phyloP scores from a whole-genome alignment of 768 basidiomycete species.

The Multifurca ochricompacta region DNA sequence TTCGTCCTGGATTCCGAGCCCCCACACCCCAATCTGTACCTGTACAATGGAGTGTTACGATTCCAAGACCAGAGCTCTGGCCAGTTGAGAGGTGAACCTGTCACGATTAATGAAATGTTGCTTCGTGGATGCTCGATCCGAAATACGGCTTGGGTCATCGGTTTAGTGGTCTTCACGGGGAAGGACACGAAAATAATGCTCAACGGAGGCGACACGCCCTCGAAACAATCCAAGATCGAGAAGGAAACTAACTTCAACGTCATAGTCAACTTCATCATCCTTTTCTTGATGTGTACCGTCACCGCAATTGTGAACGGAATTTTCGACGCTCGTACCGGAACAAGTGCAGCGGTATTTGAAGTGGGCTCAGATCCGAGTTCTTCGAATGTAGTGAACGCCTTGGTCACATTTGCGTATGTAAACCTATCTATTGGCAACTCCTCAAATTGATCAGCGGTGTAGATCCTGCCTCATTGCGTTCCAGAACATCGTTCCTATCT shows the following conservation, averaged over 20 bases:
- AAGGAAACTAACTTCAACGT: constrained; percentile 99
- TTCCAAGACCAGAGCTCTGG: constrained; percentile 51
- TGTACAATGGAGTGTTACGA: constrained; percentile 78
- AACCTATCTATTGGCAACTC: neutral
- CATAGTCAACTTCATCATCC: constrained; percentile 80
- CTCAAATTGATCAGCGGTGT: constrained; percentile 4
- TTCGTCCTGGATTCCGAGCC: constrained; percentile 92
- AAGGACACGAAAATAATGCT: constrained; percentile 89
- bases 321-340: constrained; percentile 48
- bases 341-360: constrained; percentile 72
- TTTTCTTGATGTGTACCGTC: constrained; percentile 67
- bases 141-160: constrained; percentile 90
- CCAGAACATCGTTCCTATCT: constrained; percentile 95
- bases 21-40: constrained; percentile 87
- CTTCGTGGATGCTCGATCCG: constrained; percentile 86
- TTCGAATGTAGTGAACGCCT: constrained; percentile 57
- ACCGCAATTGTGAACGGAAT: constrained; percentile 73
- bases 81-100: constrained; percentile 54
- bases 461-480: constrained; percentile 93
- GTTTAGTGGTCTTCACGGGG: constrained; percentile 90
- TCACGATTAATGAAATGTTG: constrained; percentile 88
- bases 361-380: constrained; percentile 51
- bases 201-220: constrained; percentile 88
- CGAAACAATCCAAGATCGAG: constrained; percentile 97
- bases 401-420: constrained; percentile 88